Evolutionary conservation across 2,329 filamentous ascomycete species (phyloP).

Genomic region (Talaromyces amestolkiae): DNA sequence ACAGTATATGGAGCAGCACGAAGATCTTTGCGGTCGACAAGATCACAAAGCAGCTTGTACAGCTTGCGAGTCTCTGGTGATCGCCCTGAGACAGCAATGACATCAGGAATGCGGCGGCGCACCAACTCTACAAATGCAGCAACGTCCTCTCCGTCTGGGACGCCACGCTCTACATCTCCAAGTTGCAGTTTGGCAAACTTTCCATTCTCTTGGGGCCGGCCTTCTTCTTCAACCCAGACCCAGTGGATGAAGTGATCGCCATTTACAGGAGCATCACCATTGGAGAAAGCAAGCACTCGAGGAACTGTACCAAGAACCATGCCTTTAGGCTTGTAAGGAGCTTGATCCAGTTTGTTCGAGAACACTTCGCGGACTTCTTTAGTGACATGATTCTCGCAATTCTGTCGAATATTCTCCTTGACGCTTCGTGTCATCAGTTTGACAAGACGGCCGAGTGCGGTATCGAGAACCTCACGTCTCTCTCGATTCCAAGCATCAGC

Average conservation of each 20-base stretch:
- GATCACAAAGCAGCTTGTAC: conserved; percentile 73
- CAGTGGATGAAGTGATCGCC: conserved; percentile 76
- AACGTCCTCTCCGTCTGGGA: conserved; percentile 63
- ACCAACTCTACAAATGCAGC: conserved; percentile 76
- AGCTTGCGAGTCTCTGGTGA: conserved; percentile 82
- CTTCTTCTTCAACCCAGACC: conserved; percentile 92
- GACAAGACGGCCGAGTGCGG: conserved; percentile 77
- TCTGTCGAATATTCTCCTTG: conserved; percentile 88
- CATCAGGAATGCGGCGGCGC: conserved; percentile 77
- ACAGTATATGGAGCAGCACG: conserved; percentile 81
- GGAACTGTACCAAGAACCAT: conserved; percentile 86
- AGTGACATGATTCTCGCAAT: conserved; percentile 91
- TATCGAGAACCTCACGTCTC: conserved; percentile 77
- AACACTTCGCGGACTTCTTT: conserved; percentile 85
- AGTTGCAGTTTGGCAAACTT: conserved; percentile 75
- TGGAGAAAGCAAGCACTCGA: conserved; percentile 81
- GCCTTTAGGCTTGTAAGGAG: conserved; percentile 91
- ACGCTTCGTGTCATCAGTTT: conserved; percentile 83
- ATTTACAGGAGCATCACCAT: conserved; percentile 71
- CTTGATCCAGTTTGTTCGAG: conserved; percentile 85
- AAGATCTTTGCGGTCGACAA: conserved; percentile 75
- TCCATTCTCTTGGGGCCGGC: conserved; percentile 82
- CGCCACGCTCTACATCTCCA: conserved; percentile 63
- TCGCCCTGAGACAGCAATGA: conserved; percentile 85
- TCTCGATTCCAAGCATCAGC: conserved; percentile 94